Evolutionary conservation across 2,329 filamentous ascomycete genomes (phyloP), one percentile per base, ranked within the genome.

Genomic region (Aspergillus japonicus): DNA sequence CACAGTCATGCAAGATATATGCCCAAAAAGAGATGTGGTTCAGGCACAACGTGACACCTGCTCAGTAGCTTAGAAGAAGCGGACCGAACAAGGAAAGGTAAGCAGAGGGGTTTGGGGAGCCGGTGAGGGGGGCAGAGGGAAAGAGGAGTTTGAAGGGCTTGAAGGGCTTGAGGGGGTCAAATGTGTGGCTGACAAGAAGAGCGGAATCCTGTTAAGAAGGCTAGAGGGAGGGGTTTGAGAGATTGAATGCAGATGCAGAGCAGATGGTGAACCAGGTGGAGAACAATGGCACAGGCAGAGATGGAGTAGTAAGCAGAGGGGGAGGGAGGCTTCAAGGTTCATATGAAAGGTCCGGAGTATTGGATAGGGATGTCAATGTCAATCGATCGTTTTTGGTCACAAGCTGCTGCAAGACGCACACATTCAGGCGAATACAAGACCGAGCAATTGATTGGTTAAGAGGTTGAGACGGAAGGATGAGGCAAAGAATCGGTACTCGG

Each of bases 1-100:
- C 54, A 61, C 58, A 55, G 55, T 47, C 52, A 61, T 64, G 62
- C 61, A 62, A 58, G 55, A 26, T 53, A 62, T 50, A 62, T 50
- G 55, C 44, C 48, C 26, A 54, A 59, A 44, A 42, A 44, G 48
- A 42, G 51, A 62, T 35, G 50, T 47, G 21, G 54, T 64, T 57
- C 62, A 62, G 57, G 56, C 51, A 58, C 54, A 50, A 35, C 54
- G 51, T 50, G 52, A 57, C 47, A 35, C 47, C 42, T 47, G n/a
- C 33, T 24, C 44, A 35, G 33, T 35, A 35, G 11, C 4, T 35
- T 16, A 35, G 33, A 35, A 16, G 3, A 16, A 35, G 56, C 26
- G 47, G 23, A 59, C 47, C 49, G 23, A 33, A n/a, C 53, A 47
- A 56, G 54, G 35, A 49, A 49, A 59, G 19, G 31, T 16, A 56